A percentile compares a stretch with the other conserved stretches of the same genome.
phyloP scores from a whole-genome alignment of 257 asterid species.

The Nicotiana otophora region DNA sequence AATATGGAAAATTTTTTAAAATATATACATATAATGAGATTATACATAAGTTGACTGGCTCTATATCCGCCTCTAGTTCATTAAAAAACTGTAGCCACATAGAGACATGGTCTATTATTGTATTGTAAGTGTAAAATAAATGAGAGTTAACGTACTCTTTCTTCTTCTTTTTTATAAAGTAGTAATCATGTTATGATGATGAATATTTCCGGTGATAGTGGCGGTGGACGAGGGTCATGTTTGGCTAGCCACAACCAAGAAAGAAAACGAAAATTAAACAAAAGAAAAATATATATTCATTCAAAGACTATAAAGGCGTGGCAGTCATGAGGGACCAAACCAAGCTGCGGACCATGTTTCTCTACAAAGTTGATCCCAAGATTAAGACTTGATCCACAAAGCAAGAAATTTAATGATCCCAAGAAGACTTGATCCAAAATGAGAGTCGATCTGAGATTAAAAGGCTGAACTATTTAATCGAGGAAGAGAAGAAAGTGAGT shows the following conservation, averaged over 20 bases:
- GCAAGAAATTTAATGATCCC: not conserved
- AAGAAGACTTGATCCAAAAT: not conserved
- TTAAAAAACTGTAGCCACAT: not conserved
- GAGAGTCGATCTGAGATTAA: too few relatives aligned
- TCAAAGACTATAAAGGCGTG: not conserved
- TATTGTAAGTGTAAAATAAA: not conserved
- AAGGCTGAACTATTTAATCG: too few relatives aligned
- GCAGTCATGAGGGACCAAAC: not conserved
- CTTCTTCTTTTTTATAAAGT: not conserved
- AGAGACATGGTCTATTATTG: not conserved
- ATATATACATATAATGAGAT: too few relatives aligned
- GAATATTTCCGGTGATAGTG: not conserved
- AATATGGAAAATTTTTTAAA: too few relatives aligned
- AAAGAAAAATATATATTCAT: not conserved
- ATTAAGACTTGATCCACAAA: not conserved
- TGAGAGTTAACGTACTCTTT: not conserved
- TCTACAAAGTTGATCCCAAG: not conserved
- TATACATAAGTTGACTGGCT: too few relatives aligned
- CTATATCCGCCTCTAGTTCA: too few relatives aligned
- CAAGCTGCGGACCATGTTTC: not conserved
- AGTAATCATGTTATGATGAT: not conserved
- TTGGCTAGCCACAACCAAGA: not conserved
- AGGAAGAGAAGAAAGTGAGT: too few relatives aligned
- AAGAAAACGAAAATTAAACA: not conserved
- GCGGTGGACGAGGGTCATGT: slow-evolving; percentile 10